These are phyloP conservation scores for Pisolithus marmoratus DNA, from an alignment of 768 basidiomycete species.

Conservation along the genomic window DNA sequence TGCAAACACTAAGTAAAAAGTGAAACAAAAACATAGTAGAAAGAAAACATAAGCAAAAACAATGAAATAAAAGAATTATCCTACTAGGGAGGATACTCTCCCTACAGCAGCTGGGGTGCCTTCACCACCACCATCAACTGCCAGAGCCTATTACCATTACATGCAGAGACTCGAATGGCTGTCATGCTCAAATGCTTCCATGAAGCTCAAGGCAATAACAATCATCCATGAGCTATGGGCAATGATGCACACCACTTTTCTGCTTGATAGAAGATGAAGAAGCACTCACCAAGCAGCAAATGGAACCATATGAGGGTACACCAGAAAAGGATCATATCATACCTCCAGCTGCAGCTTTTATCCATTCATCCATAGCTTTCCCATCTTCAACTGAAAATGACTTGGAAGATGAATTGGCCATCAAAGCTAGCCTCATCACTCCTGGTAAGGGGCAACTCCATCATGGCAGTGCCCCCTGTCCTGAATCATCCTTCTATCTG, in stretches of 20 bases:
- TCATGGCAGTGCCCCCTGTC: not conserved
- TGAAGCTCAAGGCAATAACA: conserved; percentile 60
- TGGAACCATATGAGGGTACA: conserved; percentile 21
- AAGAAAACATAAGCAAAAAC: no score
- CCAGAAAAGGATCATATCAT: conserved; percentile 20
- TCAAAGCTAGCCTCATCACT: conserved; percentile 18
- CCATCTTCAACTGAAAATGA: conserved; percentile 19
- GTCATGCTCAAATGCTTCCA: conserved; percentile 34
- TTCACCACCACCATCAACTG: conserved; percentile 9
- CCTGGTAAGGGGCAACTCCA: conserved; percentile 10
- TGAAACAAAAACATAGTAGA: no score
- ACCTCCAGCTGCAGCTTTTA: conserved; percentile 11
- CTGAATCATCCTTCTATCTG: conserved; percentile 2
- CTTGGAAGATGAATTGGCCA: conserved; percentile 26
- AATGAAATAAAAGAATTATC: no score
- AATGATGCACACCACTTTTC: conserved; percentile 37
- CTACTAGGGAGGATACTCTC: no score
- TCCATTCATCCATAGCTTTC: conserved; percentile 27
- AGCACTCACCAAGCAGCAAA: conserved; percentile 35
- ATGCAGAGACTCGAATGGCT: not conserved
- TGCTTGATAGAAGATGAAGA: conserved; percentile 45
- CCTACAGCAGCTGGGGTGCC: conserved; percentile 13
- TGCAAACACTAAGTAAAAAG: no score
- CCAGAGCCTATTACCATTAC: not conserved
- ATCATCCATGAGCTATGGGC: conserved; percentile 58